Conservation (phyloP, 768 basidiomycete genomes). For the Termitomyces sp. region DNA sequence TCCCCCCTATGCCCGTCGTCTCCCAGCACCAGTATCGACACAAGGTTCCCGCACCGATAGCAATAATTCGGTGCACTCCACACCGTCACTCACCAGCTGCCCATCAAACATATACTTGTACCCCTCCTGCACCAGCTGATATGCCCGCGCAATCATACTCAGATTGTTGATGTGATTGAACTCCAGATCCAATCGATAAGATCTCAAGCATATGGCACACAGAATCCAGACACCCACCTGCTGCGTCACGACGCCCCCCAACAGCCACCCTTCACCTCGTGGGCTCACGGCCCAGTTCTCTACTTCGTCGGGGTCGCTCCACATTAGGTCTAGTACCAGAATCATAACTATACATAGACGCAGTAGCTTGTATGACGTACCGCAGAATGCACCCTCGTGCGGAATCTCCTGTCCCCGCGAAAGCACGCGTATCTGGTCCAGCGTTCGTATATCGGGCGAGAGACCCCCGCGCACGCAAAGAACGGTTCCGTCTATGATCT, state of each 20-base stretch:
- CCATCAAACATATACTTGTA: slow-evolving; percentile 97
- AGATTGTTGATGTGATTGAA: slow-evolving; percentile 94
- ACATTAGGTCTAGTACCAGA: slow-evolving; percentile 80
- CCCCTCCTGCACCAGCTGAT: slow-evolving; percentile 95
- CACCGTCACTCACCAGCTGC: slow-evolving; percentile 85
- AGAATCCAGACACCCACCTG: slow-evolving; percentile 51
- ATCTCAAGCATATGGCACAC: neutral
- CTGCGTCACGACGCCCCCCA: slow-evolving; percentile 80
- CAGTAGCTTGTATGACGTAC: slow-evolving; percentile 34
- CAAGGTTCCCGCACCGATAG: slow-evolving; percentile 81
- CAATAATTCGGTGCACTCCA: slow-evolving; percentile 93
- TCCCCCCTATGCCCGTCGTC: slow-evolving; percentile 32
- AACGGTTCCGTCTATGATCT: slow-evolving; percentile 93
- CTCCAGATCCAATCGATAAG: slow-evolving; percentile 28
- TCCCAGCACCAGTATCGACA: slow-evolving; percentile 82
- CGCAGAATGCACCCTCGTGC: slow-evolving; percentile 98
- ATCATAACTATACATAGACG: neutral
- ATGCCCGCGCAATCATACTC: slow-evolving; percentile 86
- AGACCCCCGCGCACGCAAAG: slow-evolving; percentile 96
- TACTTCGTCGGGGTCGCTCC: slow-evolving; percentile 95
- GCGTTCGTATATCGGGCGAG: slow-evolving; percentile 91
- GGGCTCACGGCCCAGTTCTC: slow-evolving; percentile 97
- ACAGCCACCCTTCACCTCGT: slow-evolving; percentile 93
- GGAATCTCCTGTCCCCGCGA: slow-evolving; percentile 97
- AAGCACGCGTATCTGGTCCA: slow-evolving; percentile 91